Percentiles rank a stretch among this genome's conserved stretches.
Evolutionary conservation across 164 flowering plant species (phyloP).

Genomic region (Macadamia tetraphylla): DNA sequence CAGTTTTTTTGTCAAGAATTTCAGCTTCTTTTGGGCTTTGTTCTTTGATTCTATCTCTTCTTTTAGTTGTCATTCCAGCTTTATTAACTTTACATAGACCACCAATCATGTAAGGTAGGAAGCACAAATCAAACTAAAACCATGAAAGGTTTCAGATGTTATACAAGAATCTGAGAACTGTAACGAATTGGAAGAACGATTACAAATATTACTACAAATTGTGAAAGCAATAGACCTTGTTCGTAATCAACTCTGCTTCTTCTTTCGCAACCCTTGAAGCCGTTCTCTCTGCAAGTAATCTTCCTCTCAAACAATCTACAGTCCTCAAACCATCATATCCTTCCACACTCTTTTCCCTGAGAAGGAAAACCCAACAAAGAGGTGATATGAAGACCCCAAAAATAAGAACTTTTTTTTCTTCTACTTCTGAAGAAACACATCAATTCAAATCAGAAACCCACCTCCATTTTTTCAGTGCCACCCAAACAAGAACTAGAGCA

Average conservation of each 20-base stretch:
- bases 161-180: no score
- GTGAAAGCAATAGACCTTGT: conserved; percentile 35
- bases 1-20: conserved; percentile 45
- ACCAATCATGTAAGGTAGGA: neutral
- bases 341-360: conserved; percentile 47
- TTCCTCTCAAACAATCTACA: conserved; percentile 73
- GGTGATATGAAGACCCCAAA: neutral
- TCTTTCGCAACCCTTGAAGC: conserved; percentile 63
- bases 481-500: no score
- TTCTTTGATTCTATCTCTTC: conserved; percentile 46
- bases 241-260: conserved; percentile 45
- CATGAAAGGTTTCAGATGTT: neutral
- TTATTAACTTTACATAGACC: conserved; percentile 33
- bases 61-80: conserved; percentile 48
- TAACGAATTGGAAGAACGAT: no score
- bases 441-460: conserved; percentile 19
- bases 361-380: conserved; percentile 7
- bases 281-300: conserved; percentile 75
- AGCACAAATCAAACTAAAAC: neutral
- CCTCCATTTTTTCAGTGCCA: conserved; percentile 24
- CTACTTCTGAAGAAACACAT: neutral
- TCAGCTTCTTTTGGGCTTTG: conserved; percentile 67
- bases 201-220: neutral
- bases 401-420: no score
- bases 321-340: conserved; percentile 43